Base-by-base conservation (phyloP, 371 early-diverging fungal genomes). In the Haplosporangium sp. region DNA sequence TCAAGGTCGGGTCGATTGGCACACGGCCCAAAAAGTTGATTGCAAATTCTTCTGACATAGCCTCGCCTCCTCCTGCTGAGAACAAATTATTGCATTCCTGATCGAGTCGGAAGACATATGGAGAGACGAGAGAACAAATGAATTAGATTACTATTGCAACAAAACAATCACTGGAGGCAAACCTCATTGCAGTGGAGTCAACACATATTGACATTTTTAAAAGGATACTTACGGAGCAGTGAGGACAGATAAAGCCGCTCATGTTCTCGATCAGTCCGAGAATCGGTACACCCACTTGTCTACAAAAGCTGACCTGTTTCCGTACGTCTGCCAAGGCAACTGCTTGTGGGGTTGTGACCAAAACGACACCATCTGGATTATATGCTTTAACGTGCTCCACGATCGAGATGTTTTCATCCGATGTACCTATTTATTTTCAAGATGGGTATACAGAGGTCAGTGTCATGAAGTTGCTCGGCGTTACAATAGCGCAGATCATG, bases 191-290 rank as follows among this genome's bases (percentile, higher is more conserved):
- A n/a, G n/a, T n/a, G n/a, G n/a, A n/a, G n/a, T n/a, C n/a, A n/a
- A n/a, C n/a, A n/a, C n/a, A n/a, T n/a, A n/a, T n/a, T n/a, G n/a
- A n/a, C n/a, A n/a, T n/a, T n/a, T n/a, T n/a, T n/a, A n/a, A n/a
- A 50, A 23, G 16, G 43, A 62, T 56, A 83, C 83, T 79, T 86
- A 91, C 91, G 50, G 89, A 64, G 81, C 98, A 97, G 62, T 90
- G 90, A 18, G 95, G 94, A 79, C 99, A 99, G 8, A 92, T 87
- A 80, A 93, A 95, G 3, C 94, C 95, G 73, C 91, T 87, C 98
- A 99, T 97, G 79, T 99, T 99, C 79, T 99, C 98, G 36, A 99
- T 86, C 12, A 98, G 86, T 11, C 98, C 98, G 1, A 96, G 65
- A 54, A 98, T 88, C 0, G 88, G 87, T 42, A 97, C 74, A 36